Conservation (phyloP, 352 stramenopile species). For the Thalassiosira delicatula region DNA sequence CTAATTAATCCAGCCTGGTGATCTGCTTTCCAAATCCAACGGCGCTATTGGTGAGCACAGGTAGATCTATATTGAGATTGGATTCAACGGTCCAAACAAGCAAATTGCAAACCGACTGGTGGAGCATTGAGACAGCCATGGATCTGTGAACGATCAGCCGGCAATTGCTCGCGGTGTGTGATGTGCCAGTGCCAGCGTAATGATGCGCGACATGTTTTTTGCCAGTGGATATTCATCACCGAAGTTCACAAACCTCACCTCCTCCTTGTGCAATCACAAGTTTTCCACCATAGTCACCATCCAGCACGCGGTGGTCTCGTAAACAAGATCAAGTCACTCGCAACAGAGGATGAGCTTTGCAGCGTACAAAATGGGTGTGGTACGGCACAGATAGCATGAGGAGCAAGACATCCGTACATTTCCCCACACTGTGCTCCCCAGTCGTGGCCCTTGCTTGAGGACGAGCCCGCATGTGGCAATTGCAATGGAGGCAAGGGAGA, state of each 20-base stretch:
- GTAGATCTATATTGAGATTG: slow-evolving; percentile 72
- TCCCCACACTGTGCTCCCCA: too few relatives aligned
- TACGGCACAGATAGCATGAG: slow-evolving; percentile 81
- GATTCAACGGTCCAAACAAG: slow-evolving; percentile 71
- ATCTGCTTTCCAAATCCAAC: slow-evolving; percentile 83
- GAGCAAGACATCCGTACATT: slow-evolving; percentile 57
- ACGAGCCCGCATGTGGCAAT: too few relatives aligned
- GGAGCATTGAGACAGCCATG: slow-evolving; percentile 39
- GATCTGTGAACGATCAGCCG: slow-evolving; percentile 30
- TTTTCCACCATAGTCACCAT: slow-evolving; percentile 76
- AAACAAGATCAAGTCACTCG: slow-evolving; percentile 75
- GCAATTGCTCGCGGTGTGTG: too few relatives aligned
- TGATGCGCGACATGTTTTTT: slow-evolving; percentile 30
- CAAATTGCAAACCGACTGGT: slow-evolving; percentile 51
- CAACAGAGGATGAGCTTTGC: slow-evolving; percentile 48
- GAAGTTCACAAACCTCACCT: slow-evolving; percentile 68
- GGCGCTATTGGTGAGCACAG: slow-evolving; percentile 67
- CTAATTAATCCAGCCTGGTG: slow-evolving; percentile 76
- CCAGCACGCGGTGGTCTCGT: slow-evolving; percentile 76
- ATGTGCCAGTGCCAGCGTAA: too few relatives aligned
- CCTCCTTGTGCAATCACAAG: slow-evolving; percentile 76
- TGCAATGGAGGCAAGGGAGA: too few relatives aligned
- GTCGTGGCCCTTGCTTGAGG: too few relatives aligned
- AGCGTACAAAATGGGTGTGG: slow-evolving; percentile 67
- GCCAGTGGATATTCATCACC: slow-evolving; percentile 52